phyloP scores from a whole-genome alignment of 1,284 basidiomycete genomes.

The Violaceomyces palustris region DNA sequence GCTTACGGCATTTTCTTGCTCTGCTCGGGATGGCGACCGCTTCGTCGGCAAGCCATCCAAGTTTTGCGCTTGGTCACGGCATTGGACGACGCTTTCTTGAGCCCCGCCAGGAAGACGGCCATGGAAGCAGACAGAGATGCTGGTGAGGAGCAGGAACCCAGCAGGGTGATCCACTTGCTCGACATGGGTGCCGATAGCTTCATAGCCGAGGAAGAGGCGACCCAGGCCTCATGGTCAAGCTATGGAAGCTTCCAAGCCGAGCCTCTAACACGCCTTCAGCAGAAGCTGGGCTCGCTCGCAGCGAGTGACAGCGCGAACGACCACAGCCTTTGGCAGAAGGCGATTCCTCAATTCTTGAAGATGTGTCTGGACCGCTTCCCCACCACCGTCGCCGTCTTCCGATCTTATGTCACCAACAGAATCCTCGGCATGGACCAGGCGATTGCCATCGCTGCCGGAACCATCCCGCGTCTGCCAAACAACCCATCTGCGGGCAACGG shows the following conservation, averaged over 20 bases:
- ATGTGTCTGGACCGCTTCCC: conserved; percentile 53
- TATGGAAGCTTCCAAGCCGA: too few relatives aligned
- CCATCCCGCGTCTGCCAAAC: conserved; percentile 7
- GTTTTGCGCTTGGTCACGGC: conserved; percentile 37
- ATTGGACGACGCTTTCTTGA: conserved; percentile 45
- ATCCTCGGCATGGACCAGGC: conserved; percentile 55
- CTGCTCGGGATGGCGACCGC: conserved; percentile 65
- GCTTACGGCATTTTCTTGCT: conserved; percentile 70
- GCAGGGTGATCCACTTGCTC: conserved; percentile 40
- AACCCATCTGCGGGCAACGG: background rate
- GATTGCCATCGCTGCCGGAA: conserved; percentile 51
- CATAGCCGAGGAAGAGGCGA: conserved; percentile 22
- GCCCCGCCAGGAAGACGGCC: conserved; percentile 16
- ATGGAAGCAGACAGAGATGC: conserved; percentile 45
- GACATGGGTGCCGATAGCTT: conserved; percentile 32
- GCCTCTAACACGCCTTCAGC: too few relatives aligned
- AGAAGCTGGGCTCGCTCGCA: conserved; percentile 40
- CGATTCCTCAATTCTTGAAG: conserved; percentile 54
- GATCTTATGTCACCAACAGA: conserved; percentile 50
- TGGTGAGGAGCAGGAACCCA: conserved; percentile 35
- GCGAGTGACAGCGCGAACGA: conserved; percentile 55
- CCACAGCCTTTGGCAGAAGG: conserved; percentile 53
- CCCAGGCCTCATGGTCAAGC: too few relatives aligned
- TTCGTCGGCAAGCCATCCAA: conserved; percentile 54
- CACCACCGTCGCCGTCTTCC: conserved; percentile 52